Base-by-base conservation (phyloP, 1,284 basidiomycete species). In the Puccinia triticina region DNA sequence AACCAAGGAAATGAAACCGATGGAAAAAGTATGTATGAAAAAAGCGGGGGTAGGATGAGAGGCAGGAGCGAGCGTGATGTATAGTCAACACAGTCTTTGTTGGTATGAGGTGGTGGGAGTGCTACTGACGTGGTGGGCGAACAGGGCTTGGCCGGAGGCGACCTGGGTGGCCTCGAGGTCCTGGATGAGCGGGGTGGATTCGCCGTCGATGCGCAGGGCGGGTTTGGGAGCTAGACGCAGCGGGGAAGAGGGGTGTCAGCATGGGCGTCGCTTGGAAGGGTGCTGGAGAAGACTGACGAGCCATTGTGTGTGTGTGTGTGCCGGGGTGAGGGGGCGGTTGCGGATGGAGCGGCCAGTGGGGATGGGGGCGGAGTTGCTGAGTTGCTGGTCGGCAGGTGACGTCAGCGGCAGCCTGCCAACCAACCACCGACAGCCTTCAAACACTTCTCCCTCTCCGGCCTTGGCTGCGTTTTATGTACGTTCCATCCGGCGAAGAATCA, bases 41-140 rank as follows among this genome's bases (percentile, higher is more conserved):
- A 10, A 59, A 29, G 8, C 5, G 29, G 21, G 23, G 21, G 8
- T 10, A 21, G 55, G 29, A 59, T 8, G 55, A 59, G 29, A 59
- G 10, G 55, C 7, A n/a, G 8, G 5, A 7, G 23, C n/a, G n/a
- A n/a, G n/a, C n/a, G 29, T 8, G 29, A 59, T 5, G 55, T 10
- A 59, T 8, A 59, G 23, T n/a, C 21, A 29, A 59, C 23, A 59
- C 21, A 29, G 29, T 59, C 8, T 23, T 59, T 59, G 55, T 10
- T 23, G 21, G 55, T 29, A 59, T 59, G 21, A 21, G 55, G 74
- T n/a, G n/a, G n/a, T n/a, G n/a, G n/a, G n/a, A n/a, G n/a, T n/a
- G n/a, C n/a, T n/a, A 69, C 77, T 43, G 21, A 78, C 77, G 50
- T 78, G 77, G 57, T 67, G 77, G 2, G 77, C 77, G 50, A 67